A percentile compares a stretch with the other conserved stretches of the same genome.
These are phyloP conservation scores for Arthrobotrys entomopaga DNA, from an alignment of 2,329 filamentous ascomycete species.

Conservation along the genomic window DNA sequence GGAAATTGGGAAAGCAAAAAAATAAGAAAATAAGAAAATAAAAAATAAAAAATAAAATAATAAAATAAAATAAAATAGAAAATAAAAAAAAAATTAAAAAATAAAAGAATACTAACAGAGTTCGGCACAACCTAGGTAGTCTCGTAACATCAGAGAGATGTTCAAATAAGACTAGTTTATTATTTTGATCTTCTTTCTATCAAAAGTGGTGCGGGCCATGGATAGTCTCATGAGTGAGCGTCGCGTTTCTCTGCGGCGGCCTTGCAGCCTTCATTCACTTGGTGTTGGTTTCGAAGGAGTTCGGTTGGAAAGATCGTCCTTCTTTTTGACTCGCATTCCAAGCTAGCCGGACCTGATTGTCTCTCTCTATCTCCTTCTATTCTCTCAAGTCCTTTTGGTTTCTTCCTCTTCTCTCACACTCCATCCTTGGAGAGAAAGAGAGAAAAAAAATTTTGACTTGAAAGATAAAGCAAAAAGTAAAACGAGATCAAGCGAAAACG, in stretches of 20 bases:
- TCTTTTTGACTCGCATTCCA: conserved; percentile 48
- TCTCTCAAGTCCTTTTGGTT: conserved; percentile 9
- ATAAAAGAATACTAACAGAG: neutral
- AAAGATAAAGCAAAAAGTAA: no score
- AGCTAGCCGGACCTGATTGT: conserved; percentile 1
- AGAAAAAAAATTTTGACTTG: conserved; percentile 11
- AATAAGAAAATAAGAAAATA: conserved; percentile 21
- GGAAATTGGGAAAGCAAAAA: conserved; percentile 6
- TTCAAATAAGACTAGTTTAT: no score
- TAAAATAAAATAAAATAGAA: no score
- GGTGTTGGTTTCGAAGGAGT: conserved; percentile 33
- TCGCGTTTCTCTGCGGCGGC: neutral
- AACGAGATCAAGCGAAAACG: no score
- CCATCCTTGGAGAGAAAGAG: conserved; percentile 7
- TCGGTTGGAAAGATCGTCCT: conserved; percentile 37
- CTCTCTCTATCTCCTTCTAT: conserved; percentile 16
- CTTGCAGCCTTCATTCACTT: conserved; percentile 25
- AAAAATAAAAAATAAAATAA: no score
- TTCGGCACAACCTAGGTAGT: conserved; percentile 4
- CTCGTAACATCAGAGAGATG: no score
- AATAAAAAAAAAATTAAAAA: no score
- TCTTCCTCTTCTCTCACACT: conserved; percentile 19
- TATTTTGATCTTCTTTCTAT: no score
- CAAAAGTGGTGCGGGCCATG: neutral
- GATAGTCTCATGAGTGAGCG: conserved; percentile 11